Conservation (phyloP, 2,329 filamentous ascomycete species). For the Aspergillus bombycis region DNA sequence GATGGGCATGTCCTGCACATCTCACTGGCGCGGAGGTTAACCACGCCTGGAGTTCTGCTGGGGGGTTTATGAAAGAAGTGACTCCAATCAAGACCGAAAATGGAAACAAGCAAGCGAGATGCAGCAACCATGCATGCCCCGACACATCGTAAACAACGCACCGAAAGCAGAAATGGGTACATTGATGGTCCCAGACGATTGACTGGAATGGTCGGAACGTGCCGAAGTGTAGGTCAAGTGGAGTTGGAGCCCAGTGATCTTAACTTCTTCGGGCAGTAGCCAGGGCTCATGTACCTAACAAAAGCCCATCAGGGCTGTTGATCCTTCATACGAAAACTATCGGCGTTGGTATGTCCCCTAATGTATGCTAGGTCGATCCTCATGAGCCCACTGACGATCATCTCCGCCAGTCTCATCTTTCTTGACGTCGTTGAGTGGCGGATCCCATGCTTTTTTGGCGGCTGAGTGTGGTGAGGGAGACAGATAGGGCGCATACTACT, state of each 20-base stretch:
- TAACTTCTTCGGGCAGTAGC: constrained; percentile 4
- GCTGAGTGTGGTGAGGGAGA: constrained; percentile 5
- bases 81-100: not conserved
- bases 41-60: constrained; percentile 4
- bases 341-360: not conserved
- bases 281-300: no score
- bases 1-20: constrained; percentile 7
- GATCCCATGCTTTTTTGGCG: not conserved
- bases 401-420: constrained; percentile 18
- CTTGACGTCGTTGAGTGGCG: constrained; percentile 14
- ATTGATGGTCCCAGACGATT: not conserved
- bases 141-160: not conserved
- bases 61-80: not conserved
- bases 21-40: constrained; percentile 3
- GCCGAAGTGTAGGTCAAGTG: constrained; percentile 11
- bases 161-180: not conserved
- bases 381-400: constrained; percentile 16
- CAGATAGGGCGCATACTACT: not conserved
- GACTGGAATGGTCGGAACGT: constrained; percentile 19
- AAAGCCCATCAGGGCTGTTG: not conserved
- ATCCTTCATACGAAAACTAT: not conserved
- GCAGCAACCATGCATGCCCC: not conserved
- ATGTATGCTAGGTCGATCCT: constrained; percentile 26
- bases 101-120: not conserved
- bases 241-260: not conserved